A percentile compares a stretch with the other conserved stretches of the same genome.
These are phyloP conservation scores for Musa beccarii DNA, from an alignment of 176 grass and related monocot genomes.

Conservation along the genomic window DNA sequence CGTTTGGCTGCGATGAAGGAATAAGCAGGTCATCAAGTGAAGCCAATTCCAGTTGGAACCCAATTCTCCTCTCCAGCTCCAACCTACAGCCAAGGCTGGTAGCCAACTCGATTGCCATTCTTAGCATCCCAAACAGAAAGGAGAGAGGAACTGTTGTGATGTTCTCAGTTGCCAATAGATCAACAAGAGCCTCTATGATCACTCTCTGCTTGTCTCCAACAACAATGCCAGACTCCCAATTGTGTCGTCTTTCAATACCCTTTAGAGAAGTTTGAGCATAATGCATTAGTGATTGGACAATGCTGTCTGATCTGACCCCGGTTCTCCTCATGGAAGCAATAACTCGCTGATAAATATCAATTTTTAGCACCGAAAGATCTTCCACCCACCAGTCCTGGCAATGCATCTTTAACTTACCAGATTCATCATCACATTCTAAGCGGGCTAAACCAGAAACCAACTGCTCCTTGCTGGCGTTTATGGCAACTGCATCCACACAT, in stretches of 20 bases:
- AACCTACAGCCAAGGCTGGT: conserved; percentile 46
- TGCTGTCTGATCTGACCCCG: conserved; percentile 43
- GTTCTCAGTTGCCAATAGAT: conserved; percentile 63
- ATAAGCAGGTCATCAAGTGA: conserved; percentile 87
- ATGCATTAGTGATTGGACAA: conserved; percentile 37
- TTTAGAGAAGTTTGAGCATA: conserved; percentile 47
- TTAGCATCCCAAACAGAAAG: conserved; percentile 92
- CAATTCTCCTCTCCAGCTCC: conserved; percentile 72
- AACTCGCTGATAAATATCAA: conserved; percentile 44
- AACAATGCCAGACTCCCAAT: conserved; percentile 56
- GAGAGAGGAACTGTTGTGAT: conserved; percentile 58
- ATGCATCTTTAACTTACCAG: conserved; percentile 24
- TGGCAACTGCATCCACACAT: conserved; percentile 41
- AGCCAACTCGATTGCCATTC: conserved; percentile 74
- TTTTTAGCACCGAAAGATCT: conserved; percentile 34
- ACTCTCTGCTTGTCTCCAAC: conserved; percentile 52
- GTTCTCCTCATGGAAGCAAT: conserved; percentile 41
- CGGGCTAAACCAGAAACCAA: conserved; percentile 36
- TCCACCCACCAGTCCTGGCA: conserved; percentile 54
- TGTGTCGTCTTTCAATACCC: conserved; percentile 31
- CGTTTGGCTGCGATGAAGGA: conserved; percentile 49
- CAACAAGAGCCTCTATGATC: conserved; percentile 58
- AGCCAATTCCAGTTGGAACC: conserved; percentile 67
- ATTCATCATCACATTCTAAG: conserved; percentile 30
- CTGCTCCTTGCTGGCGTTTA: conserved; percentile 50